Conservation (phyloP, 345 rosid genomes). For the Ceriops zippeliana region DNA sequence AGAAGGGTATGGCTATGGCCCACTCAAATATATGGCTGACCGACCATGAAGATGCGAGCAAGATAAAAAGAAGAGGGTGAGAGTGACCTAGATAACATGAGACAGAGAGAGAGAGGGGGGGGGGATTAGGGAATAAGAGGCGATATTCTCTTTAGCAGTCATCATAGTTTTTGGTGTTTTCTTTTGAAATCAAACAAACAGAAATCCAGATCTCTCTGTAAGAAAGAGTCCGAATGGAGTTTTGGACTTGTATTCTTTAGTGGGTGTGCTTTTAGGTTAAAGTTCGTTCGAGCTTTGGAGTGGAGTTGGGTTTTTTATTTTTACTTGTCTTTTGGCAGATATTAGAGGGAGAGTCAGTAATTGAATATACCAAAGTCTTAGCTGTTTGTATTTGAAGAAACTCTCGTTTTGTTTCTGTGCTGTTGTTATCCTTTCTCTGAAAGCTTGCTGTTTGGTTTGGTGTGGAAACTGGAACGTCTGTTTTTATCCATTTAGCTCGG, state of each 20-base stretch:
- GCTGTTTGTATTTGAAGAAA: slow-evolving; percentile 52
- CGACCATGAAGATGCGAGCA: slow-evolving; percentile 6
- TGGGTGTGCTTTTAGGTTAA: slow-evolving; percentile 36
- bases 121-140: not conserved
- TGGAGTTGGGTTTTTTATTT: no score
- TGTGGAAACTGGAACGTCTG: not conserved
- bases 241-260: slow-evolving; percentile 26
- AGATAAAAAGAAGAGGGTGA: not conserved
- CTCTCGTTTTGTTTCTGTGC: slow-evolving; percentile 40
- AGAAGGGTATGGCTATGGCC: slow-evolving; percentile 15
- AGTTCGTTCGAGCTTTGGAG: slow-evolving; percentile 36
- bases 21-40: slow-evolving; percentile 16
- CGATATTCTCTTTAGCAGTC: slow-evolving; percentile 29
- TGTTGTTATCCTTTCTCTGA: slow-evolving; percentile 33
- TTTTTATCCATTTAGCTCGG: not conserved
- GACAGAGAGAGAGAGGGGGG: slow-evolving; percentile 1
- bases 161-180: slow-evolving; percentile 38
- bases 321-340: slow-evolving; percentile 69
- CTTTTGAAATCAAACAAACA: slow-evolving; percentile 37
- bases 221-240: slow-evolving; percentile 40
- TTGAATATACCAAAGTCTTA: slow-evolving; percentile 46
- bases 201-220: slow-evolving; percentile 46
- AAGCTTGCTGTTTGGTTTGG: slow-evolving; percentile 32
- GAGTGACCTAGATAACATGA: slow-evolving; percentile 20
- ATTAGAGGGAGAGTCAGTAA: slow-evolving; percentile 40